Base-by-base conservation (phyloP, 2,329 filamentous ascomycete genomes). In the Curvularia spicifera region DNA sequence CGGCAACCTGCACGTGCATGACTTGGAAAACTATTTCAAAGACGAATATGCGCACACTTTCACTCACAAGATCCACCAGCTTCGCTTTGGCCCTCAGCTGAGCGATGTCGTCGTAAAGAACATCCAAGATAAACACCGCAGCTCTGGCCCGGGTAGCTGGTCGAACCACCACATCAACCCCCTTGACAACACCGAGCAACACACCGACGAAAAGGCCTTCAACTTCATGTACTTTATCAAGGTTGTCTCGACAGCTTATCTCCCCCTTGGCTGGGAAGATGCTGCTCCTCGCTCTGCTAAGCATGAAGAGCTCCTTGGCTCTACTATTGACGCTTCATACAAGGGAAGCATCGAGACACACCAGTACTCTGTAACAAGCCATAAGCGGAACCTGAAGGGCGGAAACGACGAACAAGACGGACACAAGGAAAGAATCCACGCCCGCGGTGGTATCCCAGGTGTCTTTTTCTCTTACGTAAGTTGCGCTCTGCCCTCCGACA, bases 191-290 rank as follows among this genome's bases (percentile, higher is more conserved):
- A 91, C 89, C 3, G 81, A 85, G 63, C 93, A 98, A 81, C 80
- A 83, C 51, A 96, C 92, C 2, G 81, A 85, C 35, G 93, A 97
- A 71, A 86, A 91, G 67, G 90, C 90, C 64, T 97, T 85, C 83
- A 99, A 97, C 82, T 99, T 89, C 78, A 97, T 98, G 92, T 99
- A 99, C 83, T 99, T 99, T 78, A 85, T 99, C 79, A 99, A 99
- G 83, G 95, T 99, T 56, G 95, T 99, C 31, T 92, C 91, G 3
- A 99, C 95, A 1, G 94, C 93, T 0, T 99, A 98, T 76, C 85
- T 98, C 26, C 93, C 95, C 2, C 85, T 99, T 1, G 93, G 93
- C 63, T 96, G 92, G 91, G 89, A 93, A 73, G 86, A 87, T 70
- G 67, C 76, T 29, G 71, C 76, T 29, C 70, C 77, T 18, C 65